A percentile compares a stretch with the other conserved stretches of the same genome.
phyloP scores from a whole-genome alignment of 805 yeast genomes.

The Candida lessepsii region DNA sequence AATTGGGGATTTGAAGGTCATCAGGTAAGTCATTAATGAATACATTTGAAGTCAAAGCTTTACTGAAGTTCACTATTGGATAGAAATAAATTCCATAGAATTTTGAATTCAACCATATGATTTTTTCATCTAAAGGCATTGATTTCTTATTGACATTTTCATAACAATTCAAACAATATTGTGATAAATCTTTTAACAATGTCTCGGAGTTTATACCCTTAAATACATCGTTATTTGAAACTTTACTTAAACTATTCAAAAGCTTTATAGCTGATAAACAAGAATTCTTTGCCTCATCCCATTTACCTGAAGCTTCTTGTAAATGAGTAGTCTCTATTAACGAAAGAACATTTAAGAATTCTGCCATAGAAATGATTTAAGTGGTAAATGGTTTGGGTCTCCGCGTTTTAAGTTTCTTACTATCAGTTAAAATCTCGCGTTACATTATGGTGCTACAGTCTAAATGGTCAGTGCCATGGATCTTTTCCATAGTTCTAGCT shows the following conservation, averaged over 20 bases:
- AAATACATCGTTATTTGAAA: not conserved
- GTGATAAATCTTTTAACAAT: conserved; percentile 17
- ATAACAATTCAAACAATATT: conserved; percentile 22
- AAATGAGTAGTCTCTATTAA: conserved; percentile 19
- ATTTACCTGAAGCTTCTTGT: conserved; percentile 17
- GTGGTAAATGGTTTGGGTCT: too few species aligned
- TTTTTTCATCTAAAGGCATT: conserved; percentile 15
- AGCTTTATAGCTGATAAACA: conserved; percentile 25
- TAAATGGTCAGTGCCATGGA: conserved; percentile 7
- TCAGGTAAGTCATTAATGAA: not conserved
- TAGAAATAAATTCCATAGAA: conserved; percentile 11
- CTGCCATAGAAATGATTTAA: too few species aligned
- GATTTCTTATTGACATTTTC: conserved; percentile 13
- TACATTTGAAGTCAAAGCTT: conserved; percentile 9
- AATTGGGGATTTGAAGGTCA: conserved; percentile 17
- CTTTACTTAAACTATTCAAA: conserved; percentile 21
- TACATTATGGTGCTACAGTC: not conserved
- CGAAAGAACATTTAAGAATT: not conserved
- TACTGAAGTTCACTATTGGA: conserved; percentile 22
- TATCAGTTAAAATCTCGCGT: not conserved
- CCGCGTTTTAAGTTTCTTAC: not conserved
- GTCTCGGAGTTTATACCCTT: too few species aligned
- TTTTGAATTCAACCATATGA: conserved; percentile 30
- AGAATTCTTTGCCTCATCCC: conserved; percentile 16
- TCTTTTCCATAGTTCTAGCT: conserved; percentile 5